phyloP scores from a whole-genome alignment of 345 rosid species.

The Cardiospermum halicacabum region DNA sequence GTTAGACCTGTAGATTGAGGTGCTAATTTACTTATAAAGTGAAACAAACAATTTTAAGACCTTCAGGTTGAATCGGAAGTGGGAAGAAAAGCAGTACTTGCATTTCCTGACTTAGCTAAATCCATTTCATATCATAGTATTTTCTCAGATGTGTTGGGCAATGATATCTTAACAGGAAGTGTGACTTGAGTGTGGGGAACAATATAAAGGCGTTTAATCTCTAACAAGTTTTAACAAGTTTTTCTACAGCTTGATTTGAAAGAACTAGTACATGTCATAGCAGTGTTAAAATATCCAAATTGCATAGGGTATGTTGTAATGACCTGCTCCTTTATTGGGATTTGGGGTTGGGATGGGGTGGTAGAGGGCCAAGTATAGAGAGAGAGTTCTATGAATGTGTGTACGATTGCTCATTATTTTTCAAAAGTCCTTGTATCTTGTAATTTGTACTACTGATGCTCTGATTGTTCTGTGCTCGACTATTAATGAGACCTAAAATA shows the following conservation, averaged over 20 bases:
- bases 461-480: constrained; percentile 9
- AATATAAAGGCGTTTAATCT: neutral
- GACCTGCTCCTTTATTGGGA: neutral
- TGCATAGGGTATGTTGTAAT: constrained; percentile 3
- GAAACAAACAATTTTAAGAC: neutral
- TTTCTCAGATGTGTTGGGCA: constrained; percentile 13
- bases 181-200: neutral
- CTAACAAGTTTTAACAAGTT: constrained; percentile 4
- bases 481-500: neutral
- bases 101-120: constrained; percentile 9
- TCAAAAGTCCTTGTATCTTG: constrained; percentile 4
- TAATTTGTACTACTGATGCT: constrained; percentile 18
- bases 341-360: neutral
- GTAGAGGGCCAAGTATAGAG: neutral
- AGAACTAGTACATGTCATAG: constrained; percentile 9
- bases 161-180: constrained; percentile 11
- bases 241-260: constrained; percentile 14
- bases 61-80: constrained; percentile 18
- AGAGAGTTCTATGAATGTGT: constrained; percentile 10
- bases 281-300: constrained; percentile 4
- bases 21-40: constrained; percentile 4
- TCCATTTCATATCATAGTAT: constrained; percentile 8
- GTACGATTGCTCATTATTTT: constrained; percentile 11
- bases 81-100: constrained; percentile 12
- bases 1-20: constrained; percentile 8